Conservation (phyloP, 2,329 filamentous ascomycete genomes). For the Microdochium paspali region DNA sequence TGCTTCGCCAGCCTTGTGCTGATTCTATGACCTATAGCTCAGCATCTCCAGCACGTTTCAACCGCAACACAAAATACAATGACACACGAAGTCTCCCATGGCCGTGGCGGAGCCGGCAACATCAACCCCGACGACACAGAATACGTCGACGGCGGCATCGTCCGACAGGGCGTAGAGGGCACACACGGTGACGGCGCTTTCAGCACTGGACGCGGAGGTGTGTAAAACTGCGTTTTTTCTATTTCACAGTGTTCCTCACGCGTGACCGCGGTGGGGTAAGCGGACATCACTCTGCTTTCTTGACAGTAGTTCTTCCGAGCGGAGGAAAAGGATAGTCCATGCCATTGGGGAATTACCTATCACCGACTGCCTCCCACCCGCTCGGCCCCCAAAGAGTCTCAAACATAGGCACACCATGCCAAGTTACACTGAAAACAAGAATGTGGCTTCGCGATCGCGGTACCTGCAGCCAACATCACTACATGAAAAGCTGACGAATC, state of each 20-base stretch:
- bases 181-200: conserved; percentile 49
- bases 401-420: too few species aligned
- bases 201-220: conserved; percentile 51
- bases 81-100: conserved; percentile 45
- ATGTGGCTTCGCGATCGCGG: not conserved
- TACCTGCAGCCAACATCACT: too few species aligned
- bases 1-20: not conserved
- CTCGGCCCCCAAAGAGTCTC: too few species aligned
- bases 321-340: too few species aligned
- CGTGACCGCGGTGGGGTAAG: too few species aligned
- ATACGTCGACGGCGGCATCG: conserved; percentile 55
- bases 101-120: conserved; percentile 53
- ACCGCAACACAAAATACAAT: conserved; percentile 14
- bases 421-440: too few species aligned
- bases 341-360: too few species aligned
- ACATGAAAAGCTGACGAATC: not conserved
- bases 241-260: not conserved
- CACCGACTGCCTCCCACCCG: too few species aligned
- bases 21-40: too few species aligned
- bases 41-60: too few species aligned
- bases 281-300: too few species aligned
- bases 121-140: conserved; percentile 46
- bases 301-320: too few species aligned
- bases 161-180: conserved; percentile 41
- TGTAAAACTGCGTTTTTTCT: conserved; percentile 9